Evolutionary conservation across 257 asterid genomes (phyloP).

Genomic region (Misopates orontium): DNA sequence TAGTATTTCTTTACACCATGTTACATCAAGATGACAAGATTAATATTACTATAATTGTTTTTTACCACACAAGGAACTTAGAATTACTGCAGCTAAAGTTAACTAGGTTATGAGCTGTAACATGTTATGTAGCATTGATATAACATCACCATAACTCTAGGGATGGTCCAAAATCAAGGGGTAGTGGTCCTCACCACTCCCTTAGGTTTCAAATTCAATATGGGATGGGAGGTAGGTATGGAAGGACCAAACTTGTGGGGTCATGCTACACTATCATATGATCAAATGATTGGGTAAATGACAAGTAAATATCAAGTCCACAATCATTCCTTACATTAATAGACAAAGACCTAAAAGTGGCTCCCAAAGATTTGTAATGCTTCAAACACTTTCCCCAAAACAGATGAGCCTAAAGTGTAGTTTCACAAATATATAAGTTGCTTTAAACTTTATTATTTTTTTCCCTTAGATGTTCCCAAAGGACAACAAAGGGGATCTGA

Average conservation of each 20-base stretch:
- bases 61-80: neutral
- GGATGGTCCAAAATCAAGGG: constrained; percentile 49
- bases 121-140: constrained; percentile 29
- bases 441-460: neutral
- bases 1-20: too few relatives aligned
- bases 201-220: constrained; percentile 46
- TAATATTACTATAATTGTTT: too few relatives aligned
- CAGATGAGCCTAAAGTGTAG: constrained; percentile 30
- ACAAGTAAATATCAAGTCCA: constrained; percentile 54
- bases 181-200: constrained; percentile 54
- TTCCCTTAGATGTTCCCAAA: constrained; percentile 31
- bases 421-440: constrained; percentile 32
- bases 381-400: constrained; percentile 27
- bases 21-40: too few relatives aligned
- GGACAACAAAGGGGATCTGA: constrained; percentile 37
- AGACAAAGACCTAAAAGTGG: constrained; percentile 34
- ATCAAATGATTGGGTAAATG: constrained; percentile 70
- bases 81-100: neutral
- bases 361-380: constrained; percentile 26
- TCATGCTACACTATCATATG: constrained; percentile 40
- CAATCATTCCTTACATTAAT: constrained; percentile 45
- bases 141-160: constrained; percentile 39
- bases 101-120: constrained; percentile 1
- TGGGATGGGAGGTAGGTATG: constrained; percentile 54
- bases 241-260: constrained; percentile 49